Evolutionary conservation across 2,329 filamentous ascomycete genomes (phyloP), one percentile per base, ranked within the genome.

Genomic region (Penicillium sp.): DNA sequence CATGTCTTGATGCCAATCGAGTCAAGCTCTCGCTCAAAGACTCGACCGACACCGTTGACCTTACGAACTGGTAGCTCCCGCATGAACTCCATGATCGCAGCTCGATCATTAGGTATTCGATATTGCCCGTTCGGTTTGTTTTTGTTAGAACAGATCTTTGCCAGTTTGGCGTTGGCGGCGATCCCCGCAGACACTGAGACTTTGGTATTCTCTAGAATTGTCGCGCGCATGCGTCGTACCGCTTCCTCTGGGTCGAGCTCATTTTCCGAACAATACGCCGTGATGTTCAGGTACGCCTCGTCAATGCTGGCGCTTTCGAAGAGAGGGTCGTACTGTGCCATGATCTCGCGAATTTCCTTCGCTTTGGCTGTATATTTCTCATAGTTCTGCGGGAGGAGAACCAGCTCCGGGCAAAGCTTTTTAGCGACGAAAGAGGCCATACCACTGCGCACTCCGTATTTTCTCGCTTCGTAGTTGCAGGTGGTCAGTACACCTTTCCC

Each of bases 81-180:
- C 89, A 98, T 96, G 71, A 97, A 98, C 0, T 83, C 78, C 84
- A 98, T 87, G 60, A 99, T 92, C 0, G 86, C 83, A 27, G 79
- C 77, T 10, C 93, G 84, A 41, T 96, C 88, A 54, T 83, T 90
- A 0, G 89, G 83, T 1, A 98, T 79, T 10, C 85, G 78, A 67
- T 89, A 98, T 71, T 98, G 95, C 0, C 95, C 95, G 67, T 99
- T 96, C 0, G 95, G 95, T 71, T 99, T 99, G 76, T 98, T 97
- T 74, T 89, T 86, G 71, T 99, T 97, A 18, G 92, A 96, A 68
- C 90, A 92, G 35, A 99, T 96, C 76, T 99, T 99, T 33, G 95
- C 94, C 14, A 99, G 82, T 71, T 92, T 94, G 0, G 93, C 89
- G 73, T 99, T 99, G 1, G 92, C 90, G 0, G 92, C 94, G 60